A percentile compares a stretch with the other conserved stretches of the same genome.
Evolutionary conservation across 768 basidiomycete species (phyloP).

Genomic region (Boletus tomentosulus): DNA sequence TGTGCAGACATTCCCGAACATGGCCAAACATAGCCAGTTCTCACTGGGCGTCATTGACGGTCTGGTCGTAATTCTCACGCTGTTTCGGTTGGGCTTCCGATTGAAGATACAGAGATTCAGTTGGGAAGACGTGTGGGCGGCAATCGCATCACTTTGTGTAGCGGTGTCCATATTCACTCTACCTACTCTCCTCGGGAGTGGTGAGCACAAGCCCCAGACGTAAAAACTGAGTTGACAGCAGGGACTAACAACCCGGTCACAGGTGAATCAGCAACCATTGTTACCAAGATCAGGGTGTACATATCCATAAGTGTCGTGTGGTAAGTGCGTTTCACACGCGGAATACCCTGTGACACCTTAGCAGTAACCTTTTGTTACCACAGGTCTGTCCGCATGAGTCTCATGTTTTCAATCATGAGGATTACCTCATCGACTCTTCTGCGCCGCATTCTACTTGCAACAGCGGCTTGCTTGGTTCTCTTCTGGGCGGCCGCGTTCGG

Average conservation of each 20-base stretch:
- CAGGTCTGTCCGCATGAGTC: conserved; percentile 19
- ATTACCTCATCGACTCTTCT: not conserved
- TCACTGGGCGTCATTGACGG: too few species aligned
- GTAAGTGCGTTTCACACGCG: not conserved
- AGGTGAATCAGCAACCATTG: not conserved
- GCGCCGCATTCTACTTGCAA: not conserved
- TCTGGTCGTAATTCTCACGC: conserved; percentile 6
- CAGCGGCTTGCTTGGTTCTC: not conserved
- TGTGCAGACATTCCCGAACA: too few species aligned
- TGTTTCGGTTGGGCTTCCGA: conserved; percentile 15
- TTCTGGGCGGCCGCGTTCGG: conserved; percentile 2
- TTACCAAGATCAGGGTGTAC: not conserved
- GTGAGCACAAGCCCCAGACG: not conserved
- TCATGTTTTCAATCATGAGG: conserved; percentile 13
- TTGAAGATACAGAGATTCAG: conserved; percentile 15
- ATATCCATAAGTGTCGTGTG: conserved; percentile 8
- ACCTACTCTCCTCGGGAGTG: not conserved
- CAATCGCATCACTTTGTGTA: conserved; percentile 2
- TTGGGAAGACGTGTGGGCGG: conserved; percentile 25
- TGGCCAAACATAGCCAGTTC: too few species aligned
- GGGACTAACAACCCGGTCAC: not conserved
- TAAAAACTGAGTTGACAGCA: too few species aligned
- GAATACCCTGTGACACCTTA: not conserved
- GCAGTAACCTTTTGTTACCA: not conserved
- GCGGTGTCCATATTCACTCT: not conserved